Conservation (phyloP, 2,329 filamentous ascomycete genomes). For the Cladophialophora psammophila region DNA sequence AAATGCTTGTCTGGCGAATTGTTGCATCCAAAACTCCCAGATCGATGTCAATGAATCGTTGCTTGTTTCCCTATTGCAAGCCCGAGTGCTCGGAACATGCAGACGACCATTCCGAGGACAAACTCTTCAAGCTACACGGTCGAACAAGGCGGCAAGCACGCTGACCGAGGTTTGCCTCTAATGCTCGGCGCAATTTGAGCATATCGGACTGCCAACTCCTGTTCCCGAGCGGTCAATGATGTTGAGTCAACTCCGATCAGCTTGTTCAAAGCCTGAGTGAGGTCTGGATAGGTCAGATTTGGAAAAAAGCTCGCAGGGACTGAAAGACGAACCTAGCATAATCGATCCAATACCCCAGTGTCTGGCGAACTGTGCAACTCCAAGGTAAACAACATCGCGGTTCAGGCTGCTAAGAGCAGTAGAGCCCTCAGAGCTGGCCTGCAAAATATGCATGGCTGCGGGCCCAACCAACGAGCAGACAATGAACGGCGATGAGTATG, state of each 20-base stretch:
- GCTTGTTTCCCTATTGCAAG: not conserved
- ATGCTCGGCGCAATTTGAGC: constrained; percentile 6
- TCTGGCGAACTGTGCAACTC: constrained; percentile 12
- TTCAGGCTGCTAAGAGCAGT: constrained; percentile 7
- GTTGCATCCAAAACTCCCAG: not conserved
- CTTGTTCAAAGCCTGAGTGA: constrained; percentile 14
- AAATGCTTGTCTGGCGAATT: not conserved
- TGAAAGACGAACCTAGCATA: constrained; percentile 8
- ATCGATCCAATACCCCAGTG: constrained; percentile 14
- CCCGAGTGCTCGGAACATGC: not conserved
- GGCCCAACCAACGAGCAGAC: constrained; percentile 15
- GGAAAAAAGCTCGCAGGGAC: not conserved
- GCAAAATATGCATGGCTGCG: constrained; percentile 12
- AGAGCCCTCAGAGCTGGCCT: not conserved
- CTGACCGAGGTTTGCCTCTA: constrained; percentile 3
- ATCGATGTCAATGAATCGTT: not conserved
- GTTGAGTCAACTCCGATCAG: constrained; percentile 4
- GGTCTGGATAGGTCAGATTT: not conserved
- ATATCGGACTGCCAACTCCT: constrained; percentile 13
- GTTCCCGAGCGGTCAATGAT: constrained; percentile 9
- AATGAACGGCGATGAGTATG: constrained; percentile 13
- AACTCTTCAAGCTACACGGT: not conserved
- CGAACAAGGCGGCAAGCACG: not conserved
- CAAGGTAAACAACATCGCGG: constrained; percentile 7
- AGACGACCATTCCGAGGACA: not conserved